phyloP scores from a whole-genome alignment of 2,329 filamentous ascomycete species.

The Lojkania enalia region DNA sequence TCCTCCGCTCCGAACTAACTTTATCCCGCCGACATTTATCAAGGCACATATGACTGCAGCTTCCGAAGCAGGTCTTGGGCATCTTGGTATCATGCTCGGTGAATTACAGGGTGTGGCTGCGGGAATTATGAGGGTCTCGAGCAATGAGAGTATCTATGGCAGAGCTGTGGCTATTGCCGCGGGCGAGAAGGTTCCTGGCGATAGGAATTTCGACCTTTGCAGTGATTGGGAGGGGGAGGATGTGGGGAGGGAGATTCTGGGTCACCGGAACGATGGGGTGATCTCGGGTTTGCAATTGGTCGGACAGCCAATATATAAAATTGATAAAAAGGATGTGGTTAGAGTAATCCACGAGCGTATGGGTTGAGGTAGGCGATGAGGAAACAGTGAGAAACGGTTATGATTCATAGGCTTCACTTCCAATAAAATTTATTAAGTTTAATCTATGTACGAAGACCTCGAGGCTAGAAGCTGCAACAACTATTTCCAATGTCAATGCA shows the following conservation, averaged over 20 bases:
- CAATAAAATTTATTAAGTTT: no score
- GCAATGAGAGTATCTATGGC: constrained; percentile 20
- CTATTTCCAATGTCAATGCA: no score
- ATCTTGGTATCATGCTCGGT: constrained; percentile 13
- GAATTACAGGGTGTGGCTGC: constrained; percentile 18
- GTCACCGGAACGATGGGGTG: constrained; percentile 5
- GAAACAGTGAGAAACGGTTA: no score
- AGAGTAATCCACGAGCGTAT: no score
- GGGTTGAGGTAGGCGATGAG: no score
- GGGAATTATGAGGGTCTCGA: constrained; percentile 19
- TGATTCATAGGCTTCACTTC: no score
- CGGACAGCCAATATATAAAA: no score
- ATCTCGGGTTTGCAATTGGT: not conserved
- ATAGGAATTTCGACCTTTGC: constrained; percentile 22
- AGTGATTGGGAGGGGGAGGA: constrained; percentile 20
- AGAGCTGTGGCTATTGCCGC: constrained; percentile 13
- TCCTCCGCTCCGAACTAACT: constrained; percentile 16
- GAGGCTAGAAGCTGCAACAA: no score
- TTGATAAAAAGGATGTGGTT: no score
- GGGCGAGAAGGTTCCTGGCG: constrained; percentile 11
- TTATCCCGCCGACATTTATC: constrained; percentile 22
- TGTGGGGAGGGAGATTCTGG: constrained; percentile 11
- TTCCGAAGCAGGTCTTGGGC: constrained; percentile 4
- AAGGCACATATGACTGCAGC: constrained; percentile 15
- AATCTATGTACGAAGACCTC: no score